These are phyloP conservation scores for Sphaerulina musiva DNA, from an alignment of 2,329 filamentous ascomycete genomes.

Conservation along the genomic window DNA sequence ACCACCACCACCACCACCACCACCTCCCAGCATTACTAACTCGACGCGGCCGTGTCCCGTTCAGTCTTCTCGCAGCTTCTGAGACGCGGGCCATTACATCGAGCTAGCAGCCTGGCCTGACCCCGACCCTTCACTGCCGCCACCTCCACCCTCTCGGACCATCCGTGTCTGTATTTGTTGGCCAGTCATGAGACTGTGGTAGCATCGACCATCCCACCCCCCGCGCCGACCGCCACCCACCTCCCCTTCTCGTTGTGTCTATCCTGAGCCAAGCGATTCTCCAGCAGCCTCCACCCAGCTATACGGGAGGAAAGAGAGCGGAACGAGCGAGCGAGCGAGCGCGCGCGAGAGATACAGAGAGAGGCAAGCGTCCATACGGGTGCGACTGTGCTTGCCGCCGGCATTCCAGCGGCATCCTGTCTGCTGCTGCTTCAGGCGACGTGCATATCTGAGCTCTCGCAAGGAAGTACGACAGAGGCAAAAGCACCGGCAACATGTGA, in stretches of 20 bases:
- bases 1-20: background rate
- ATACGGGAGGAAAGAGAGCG: background rate
- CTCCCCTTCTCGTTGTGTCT: background rate
- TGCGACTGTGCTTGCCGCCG: slow-evolving; percentile 17
- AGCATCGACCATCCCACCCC: background rate
- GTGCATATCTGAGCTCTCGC: slow-evolving; percentile 16
- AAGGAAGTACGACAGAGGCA: slow-evolving; percentile 17
- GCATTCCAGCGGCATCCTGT: slow-evolving; percentile 13
- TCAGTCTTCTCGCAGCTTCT: slow-evolving; percentile 11
- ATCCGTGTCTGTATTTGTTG: background rate
- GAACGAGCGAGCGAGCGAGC: too few species aligned
- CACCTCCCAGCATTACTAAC: background rate
- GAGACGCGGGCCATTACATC: slow-evolving; percentile 1
- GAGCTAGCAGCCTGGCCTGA: background rate
- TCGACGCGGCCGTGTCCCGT: background rate
- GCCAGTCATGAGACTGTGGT: background rate
- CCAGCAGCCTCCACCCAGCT: slow-evolving; percentile 2
- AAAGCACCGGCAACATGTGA: slow-evolving; percentile 26
- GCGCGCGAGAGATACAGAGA: background rate
- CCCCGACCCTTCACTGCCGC: background rate
- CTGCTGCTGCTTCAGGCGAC: slow-evolving; percentile 15
- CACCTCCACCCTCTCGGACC: background rate
- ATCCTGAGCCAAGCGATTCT: background rate
- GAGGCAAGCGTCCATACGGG: slow-evolving; percentile 11
- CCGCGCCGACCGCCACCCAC: background rate